A percentile compares a stretch with the other conserved stretches of the same genome.
phyloP scores from a whole-genome alignment of 1,284 basidiomycete species.

The Microstroma glucosiphilum region DNA sequence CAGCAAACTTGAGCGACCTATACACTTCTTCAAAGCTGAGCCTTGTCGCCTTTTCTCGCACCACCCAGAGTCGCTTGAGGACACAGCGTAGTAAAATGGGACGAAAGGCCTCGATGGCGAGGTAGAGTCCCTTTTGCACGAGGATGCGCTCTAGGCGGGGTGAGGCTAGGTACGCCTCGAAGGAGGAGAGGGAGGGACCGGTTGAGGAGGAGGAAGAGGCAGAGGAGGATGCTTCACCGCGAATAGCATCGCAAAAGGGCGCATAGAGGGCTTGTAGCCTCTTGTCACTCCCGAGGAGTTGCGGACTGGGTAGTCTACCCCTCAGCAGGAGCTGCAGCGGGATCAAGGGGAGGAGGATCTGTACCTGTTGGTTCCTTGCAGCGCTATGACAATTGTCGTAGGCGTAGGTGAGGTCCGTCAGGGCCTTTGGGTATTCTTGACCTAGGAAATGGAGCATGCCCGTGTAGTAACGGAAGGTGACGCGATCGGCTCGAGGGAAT shows the following conservation, averaged over 20 bases:
- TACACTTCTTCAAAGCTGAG: conserved; percentile 22
- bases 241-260: conserved; percentile 58
- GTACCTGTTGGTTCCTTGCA: conserved; percentile 75
- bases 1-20: conserved; percentile 22
- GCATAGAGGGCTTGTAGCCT: conserved; percentile 67
- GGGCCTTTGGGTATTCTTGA: conserved; percentile 73
- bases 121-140: conserved; percentile 73
- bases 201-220: conserved; percentile 23
- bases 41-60: conserved; percentile 20
- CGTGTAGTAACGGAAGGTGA: conserved; percentile 71
- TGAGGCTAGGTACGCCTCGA: conserved; percentile 64
- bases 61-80: conserved; percentile 74
- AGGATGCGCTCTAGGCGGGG: conserved; percentile 60
- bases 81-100: conserved; percentile 78
- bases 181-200: conserved; percentile 69
- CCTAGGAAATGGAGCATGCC: conserved; percentile 89
- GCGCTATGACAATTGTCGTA: conserved; percentile 70
- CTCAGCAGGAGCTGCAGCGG: conserved; percentile 58
- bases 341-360: neutral
- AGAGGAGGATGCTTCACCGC: conserved; percentile 60
- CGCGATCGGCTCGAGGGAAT: conserved; percentile 81
- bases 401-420: conserved; percentile 72
- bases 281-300: conserved; percentile 65
- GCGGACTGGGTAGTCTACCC: conserved; percentile 70
- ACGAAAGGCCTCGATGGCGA: conserved; percentile 78